These are phyloP conservation scores for Kluyveromyces marxianus DNA, from an alignment of 1,139 yeast genomes.

Conservation along the genomic window DNA sequence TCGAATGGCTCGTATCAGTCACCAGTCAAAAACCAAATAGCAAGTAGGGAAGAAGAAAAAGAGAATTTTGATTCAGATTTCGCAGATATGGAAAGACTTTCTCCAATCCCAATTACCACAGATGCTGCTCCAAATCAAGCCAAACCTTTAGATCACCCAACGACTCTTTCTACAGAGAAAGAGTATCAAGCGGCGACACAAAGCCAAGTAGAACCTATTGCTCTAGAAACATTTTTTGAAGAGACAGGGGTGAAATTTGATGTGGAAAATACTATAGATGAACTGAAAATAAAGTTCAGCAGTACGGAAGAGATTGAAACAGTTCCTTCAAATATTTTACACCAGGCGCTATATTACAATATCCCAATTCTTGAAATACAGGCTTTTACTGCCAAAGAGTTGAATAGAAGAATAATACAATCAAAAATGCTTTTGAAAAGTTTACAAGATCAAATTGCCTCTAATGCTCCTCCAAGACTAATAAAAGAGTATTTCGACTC, in stretches of 20 bases:
- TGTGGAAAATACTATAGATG: slow-evolving; percentile 40
- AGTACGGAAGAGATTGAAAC: slow-evolving; percentile 7
- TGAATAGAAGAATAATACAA: slow-evolving; percentile 42
- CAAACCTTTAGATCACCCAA: not conserved
- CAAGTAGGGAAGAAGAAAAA: not conserved
- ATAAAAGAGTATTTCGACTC: slow-evolving; percentile 20
- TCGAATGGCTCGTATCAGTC: slow-evolving; percentile 4
- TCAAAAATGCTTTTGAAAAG: slow-evolving; percentile 43
- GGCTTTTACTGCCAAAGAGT: slow-evolving; percentile 48
- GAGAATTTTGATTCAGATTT: slow-evolving; percentile 17
- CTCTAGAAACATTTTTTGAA: slow-evolving; percentile 32
- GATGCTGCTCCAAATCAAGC: slow-evolving; percentile 4
- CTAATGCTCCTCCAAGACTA: slow-evolving; percentile 19
- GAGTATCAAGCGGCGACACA: not conserved
- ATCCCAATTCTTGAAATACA: slow-evolving; percentile 40
- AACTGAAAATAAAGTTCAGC: slow-evolving; percentile 15
- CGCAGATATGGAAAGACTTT: slow-evolving; percentile 25
- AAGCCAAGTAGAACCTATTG: slow-evolving; percentile 8
- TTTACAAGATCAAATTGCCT: slow-evolving; percentile 37
- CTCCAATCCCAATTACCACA: slow-evolving; percentile 22
- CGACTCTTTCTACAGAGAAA: not conserved
- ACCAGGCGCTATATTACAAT: slow-evolving; percentile 24
- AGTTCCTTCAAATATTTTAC: slow-evolving; percentile 12
- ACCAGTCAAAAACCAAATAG: slow-evolving; percentile 2
- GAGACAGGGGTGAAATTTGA: slow-evolving; percentile 46